Percentiles rank a stretch among this genome's conserved stretches.
phyloP scores from a whole-genome alignment of 768 basidiomycete species.

The Porphyrellus cyaneotinctus region DNA sequence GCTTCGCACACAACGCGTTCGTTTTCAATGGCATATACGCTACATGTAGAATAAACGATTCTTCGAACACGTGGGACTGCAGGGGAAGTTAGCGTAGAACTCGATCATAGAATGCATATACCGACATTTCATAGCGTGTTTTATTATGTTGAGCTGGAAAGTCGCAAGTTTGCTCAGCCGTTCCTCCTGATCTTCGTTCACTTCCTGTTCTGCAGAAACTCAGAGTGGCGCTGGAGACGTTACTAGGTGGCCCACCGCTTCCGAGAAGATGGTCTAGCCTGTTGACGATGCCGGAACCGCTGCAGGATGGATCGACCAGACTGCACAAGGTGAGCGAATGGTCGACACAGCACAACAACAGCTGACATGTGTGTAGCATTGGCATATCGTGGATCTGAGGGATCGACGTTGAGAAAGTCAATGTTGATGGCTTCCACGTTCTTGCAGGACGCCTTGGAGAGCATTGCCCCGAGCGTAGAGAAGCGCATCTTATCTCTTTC shows the following conservation, averaged over 20 bases:
- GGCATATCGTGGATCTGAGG: slow-evolving; percentile 55
- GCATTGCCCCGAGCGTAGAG: slow-evolving; percentile 79
- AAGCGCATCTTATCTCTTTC: slow-evolving; percentile 84
- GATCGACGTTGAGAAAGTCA: slow-evolving; percentile 83
- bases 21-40: slow-evolving; percentile 86
- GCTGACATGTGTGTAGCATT: slow-evolving; percentile 84
- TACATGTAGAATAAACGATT: slow-evolving; percentile 99
- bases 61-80: slow-evolving; percentile 71
- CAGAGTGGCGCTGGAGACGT: slow-evolving; percentile 1
- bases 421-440: slow-evolving; percentile 73
- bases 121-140: slow-evolving; percentile 91
- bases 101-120: slow-evolving; percentile 23
- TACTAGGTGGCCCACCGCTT: slow-evolving; percentile 45
- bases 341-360: not conserved
- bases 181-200: slow-evolving; percentile 54
- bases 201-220: slow-evolving; percentile 46
- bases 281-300: slow-evolving; percentile 90
- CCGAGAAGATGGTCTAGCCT: slow-evolving; percentile 81
- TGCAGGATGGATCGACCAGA: slow-evolving; percentile 93
- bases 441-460: slow-evolving; percentile 73
- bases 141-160: slow-evolving; percentile 89
- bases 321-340: slow-evolving; percentile 35
- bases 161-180: slow-evolving; percentile 79
- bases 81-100: slow-evolving; percentile 7
- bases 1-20: slow-evolving; percentile 83